A percentile compares a stretch with the other conserved stretches of the same genome.
phyloP scores from a whole-genome alignment of 179 eudicot species.

The Gypsophila paniculata region DNA sequence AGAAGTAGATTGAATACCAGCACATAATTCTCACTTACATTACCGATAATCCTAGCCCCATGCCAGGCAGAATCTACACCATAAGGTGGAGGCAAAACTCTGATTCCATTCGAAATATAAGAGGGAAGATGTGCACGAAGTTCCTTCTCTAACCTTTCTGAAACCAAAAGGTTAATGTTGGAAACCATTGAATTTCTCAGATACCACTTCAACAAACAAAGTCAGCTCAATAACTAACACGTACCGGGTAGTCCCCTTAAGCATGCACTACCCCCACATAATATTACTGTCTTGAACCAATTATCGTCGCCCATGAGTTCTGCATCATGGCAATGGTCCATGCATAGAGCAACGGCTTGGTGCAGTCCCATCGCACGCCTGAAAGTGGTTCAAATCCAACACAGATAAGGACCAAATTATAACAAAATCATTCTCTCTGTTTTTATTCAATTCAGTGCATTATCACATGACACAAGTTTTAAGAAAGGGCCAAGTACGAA shows the following conservation, averaged over 20 bases:
- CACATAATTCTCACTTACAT: slow-evolving; percentile 41
- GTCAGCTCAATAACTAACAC: neutral
- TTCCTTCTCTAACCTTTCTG: slow-evolving; percentile 90
- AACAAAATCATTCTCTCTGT: neutral
- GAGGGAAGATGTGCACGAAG: slow-evolving; percentile 46
- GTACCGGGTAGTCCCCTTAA: slow-evolving; percentile 82
- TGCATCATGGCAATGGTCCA: slow-evolving; percentile 78
- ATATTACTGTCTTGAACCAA: slow-evolving; percentile 86
- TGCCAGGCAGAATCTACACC: slow-evolving; percentile 86
- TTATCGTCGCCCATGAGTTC: slow-evolving; percentile 53
- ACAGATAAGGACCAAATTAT: neutral
- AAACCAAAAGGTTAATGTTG: slow-evolving; percentile 6
- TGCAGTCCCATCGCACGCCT: slow-evolving; percentile 84
- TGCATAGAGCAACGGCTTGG: slow-evolving; percentile 80
- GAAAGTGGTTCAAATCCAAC: slow-evolving; percentile 15
- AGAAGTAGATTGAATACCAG: neutral
- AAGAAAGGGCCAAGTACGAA: neutral
- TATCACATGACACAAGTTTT: neutral
- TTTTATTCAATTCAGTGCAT: neutral
- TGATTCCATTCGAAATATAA: slow-evolving; percentile 51
- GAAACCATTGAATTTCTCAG: neutral
- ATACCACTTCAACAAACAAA: neutral
- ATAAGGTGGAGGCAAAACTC: slow-evolving; percentile 67
- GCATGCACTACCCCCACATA: slow-evolving; percentile 82
- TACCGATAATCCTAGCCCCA: slow-evolving; percentile 85